Evolutionary conservation across 768 basidiomycete species (phyloP), one percentile per base, ranked within the genome.

Genomic region (Terana coerulea): DNA sequence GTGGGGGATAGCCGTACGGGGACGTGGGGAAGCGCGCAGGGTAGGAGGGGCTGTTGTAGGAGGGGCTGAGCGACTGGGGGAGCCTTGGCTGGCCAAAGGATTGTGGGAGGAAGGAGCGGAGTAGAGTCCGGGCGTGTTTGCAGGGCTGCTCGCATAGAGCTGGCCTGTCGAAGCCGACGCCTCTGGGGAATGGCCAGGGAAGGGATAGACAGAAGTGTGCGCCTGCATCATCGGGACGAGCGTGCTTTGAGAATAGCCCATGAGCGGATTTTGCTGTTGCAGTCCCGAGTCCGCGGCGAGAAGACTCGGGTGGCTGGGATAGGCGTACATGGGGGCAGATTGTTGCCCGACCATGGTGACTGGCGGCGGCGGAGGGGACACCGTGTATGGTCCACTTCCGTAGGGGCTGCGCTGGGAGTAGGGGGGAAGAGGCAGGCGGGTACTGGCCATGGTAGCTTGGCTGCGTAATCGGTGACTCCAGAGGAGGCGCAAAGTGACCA

Each of bases 341-440:
- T 55, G 42, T 33, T 49, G 52, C 43, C 61, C 59, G 15, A 55
- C 49, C 48, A 63, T 56, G 53, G 55, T 53, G n/a, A 53, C 51
- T 45, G 52, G 56, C 26, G 58, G 56, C 24, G 59, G 48, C 33
- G 73, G 76, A 2, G 71, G 54, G 58, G 77, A 66, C 64, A 77
- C 68, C 60, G 71, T 64, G 68, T 81, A 81, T 65, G 72, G 77
- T 49, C 73, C 72, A 37, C 46, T 19, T 24, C 34, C 30, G 33
- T 47, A 53, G 7, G 52, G 52, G 33, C 47, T 47, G 24, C 39
- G 46, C 30, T 53, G 52, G 7, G 46, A 9, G 47, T 48, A 53
- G 12, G 47, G 46, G 15, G 46, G 21, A 22, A 39, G 30, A 1
- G 19, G 43, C 39, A 21, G 35, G 29, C 24, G 25, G 39, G 26